These are phyloP conservation scores for Aspergillus sparsus DNA, from an alignment of 495 filamentous ascomycete species.

Conservation along the genomic window DNA sequence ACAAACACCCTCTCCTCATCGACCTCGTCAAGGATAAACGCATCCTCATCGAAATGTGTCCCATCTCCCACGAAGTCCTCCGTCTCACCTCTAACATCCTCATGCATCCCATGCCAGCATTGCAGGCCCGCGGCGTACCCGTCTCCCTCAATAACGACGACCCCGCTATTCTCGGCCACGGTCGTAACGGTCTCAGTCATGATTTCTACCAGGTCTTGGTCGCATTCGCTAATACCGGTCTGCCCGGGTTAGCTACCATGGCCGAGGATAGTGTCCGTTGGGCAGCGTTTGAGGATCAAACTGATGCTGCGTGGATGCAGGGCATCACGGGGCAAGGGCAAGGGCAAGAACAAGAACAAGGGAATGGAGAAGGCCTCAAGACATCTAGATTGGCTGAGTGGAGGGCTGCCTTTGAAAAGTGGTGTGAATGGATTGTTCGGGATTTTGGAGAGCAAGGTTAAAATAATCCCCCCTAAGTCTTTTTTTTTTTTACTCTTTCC, in stretches of 20 bases:
- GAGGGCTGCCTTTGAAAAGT: constrained; percentile 16
- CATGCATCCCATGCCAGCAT: constrained; percentile 20
- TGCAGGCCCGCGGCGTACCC: constrained; percentile 25
- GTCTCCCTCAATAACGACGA: constrained; percentile 81
- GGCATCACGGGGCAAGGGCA: constrained; percentile 3
- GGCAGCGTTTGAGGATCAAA: constrained; percentile 22
- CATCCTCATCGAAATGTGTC: constrained; percentile 22
- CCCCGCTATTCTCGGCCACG: constrained; percentile 79
- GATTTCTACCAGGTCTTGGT: constrained; percentile 93
- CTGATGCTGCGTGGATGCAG: constrained; percentile 9
- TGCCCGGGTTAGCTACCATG: constrained; percentile 37
- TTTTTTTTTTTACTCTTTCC: no score
- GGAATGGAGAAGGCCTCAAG: constrained; percentile 1
- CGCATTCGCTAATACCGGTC: constrained; percentile 80
- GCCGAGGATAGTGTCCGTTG: constrained; percentile 21
- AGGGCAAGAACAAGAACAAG: no score
- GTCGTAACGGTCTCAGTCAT: constrained; percentile 74
- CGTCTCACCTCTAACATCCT: constrained; percentile 19
- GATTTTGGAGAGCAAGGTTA: constrained; percentile 5
- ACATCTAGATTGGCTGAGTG: constrained; percentile 9
- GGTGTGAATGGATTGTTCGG: constrained; percentile 19
- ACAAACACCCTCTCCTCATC: constrained; percentile 21
- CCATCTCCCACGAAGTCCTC: constrained; percentile 20
- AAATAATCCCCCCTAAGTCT: no score
- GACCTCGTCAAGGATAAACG: constrained; percentile 16